A percentile compares a stretch with the other conserved stretches of the same genome.
Conservation (phyloP, 768 basidiomycete genomes). For the Auricularia cornea region DNA sequence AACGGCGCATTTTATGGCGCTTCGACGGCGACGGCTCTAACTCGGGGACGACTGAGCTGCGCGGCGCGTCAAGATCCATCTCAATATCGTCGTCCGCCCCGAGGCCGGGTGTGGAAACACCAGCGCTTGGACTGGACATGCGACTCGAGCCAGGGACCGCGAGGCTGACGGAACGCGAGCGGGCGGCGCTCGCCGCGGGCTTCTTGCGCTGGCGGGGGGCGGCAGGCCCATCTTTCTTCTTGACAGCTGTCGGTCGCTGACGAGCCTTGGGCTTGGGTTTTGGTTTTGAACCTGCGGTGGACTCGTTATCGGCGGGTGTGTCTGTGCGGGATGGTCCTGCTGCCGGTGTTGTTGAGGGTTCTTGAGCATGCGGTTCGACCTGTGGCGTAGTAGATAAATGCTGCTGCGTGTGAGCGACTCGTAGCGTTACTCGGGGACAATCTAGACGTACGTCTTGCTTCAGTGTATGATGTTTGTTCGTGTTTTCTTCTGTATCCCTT, state of each 20-base stretch:
- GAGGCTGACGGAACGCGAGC: constrained; percentile 55
- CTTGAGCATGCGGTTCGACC: background rate
- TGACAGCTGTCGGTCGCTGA: background rate
- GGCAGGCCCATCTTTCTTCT: constrained; percentile 5
- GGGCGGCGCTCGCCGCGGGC: background rate
- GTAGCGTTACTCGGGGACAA: no score
- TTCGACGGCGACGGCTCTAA: constrained; percentile 14
- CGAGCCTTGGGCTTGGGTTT: constrained; percentile 1
- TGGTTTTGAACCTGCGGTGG: constrained; percentile 5
- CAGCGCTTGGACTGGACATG: constrained; percentile 43
- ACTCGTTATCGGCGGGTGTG: constrained; percentile 6
- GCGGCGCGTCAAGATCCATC: constrained; percentile 17
- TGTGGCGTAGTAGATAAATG: no score
- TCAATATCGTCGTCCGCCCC: constrained; percentile 46
- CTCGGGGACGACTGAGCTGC: background rate
- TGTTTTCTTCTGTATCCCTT: no score
- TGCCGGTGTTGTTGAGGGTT: constrained; percentile 9
- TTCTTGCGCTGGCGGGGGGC: background rate
- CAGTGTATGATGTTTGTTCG: no score
- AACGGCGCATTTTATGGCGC: constrained; percentile 27
- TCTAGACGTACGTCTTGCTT: no score
- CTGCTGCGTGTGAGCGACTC: no score
- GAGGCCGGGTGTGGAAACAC: constrained; percentile 30
- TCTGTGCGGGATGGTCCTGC: constrained; percentile 11
- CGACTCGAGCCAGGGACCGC: constrained; percentile 31